Evolutionary conservation across 2,329 filamentous ascomycete species (phyloP), one percentile per base, ranked within the genome.

Genomic region (Colletotrichum tanaceti): DNA sequence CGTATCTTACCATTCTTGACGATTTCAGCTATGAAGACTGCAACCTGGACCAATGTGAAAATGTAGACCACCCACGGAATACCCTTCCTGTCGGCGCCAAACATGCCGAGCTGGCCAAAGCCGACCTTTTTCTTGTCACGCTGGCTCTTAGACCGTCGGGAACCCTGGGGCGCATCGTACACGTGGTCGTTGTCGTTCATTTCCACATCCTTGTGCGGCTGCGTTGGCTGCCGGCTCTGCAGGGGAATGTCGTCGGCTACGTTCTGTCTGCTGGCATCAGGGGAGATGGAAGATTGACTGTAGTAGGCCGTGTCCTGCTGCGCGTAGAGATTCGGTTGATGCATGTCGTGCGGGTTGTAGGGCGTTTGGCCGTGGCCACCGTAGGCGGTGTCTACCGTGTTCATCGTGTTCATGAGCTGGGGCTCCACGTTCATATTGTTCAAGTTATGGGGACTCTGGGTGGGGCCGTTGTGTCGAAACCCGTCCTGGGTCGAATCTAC

Each of bases 21-120:
- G 70, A 99, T 83, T 81, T 98, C 93, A 60, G 86, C 93, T 72
- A 98, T 92, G 76, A 99, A 99, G 35, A 98, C 93, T 18, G 85
- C 88, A 22, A 96, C 81, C 78, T 98, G 94, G 14, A 91, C 86
- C 38, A 90, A 63, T 3, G 93, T 93, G 71, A 98, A 87, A 50
- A 90, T 80, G 78, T 95, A 98, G 41, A 94, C 92, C 7, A 97
- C 89, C 86, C 92, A 96, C 0, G 96, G 91, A 60, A 90, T 87
- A 69, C 83, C 81, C 76, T 85, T 87, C 75, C 80, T 83, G 73
- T 85, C 79, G 14, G 86, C 79, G 2, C 86, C 85, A 53, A 89
- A 75, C 86, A 89, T 89, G 67, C 86, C 86, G 62, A 89, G 76
- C 77, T 89, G 85, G 60, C 87, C 87, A 52, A 88, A 82, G n/a